These are phyloP conservation scores for Sistotremastrum niveocremeum DNA, from an alignment of 768 basidiomycete species.

Conservation along the genomic window DNA sequence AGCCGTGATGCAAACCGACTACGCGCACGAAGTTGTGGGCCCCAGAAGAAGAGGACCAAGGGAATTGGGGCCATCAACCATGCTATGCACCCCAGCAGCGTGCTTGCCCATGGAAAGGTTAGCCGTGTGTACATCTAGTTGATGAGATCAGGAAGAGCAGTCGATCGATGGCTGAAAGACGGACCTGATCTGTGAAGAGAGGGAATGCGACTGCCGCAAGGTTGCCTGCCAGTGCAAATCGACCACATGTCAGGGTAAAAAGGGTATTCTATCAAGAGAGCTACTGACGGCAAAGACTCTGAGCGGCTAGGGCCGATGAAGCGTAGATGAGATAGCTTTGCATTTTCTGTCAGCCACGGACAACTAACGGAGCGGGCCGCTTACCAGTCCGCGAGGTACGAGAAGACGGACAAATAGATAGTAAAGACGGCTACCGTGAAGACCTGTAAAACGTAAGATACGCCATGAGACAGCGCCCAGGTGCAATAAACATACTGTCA, in stretches of 20 bases:
- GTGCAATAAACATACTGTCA: no score
- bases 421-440: slow-evolving; percentile 38
- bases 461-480: no score
- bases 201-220: slow-evolving; percentile 41
- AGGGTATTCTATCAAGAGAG: no score
- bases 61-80: slow-evolving; percentile 45
- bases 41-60: slow-evolving; percentile 25
- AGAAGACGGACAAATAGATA: slow-evolving; percentile 45
- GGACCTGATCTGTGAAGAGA: slow-evolving; percentile 36
- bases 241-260: background rate
- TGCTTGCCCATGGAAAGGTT: slow-evolving; percentile 47
- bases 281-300: slow-evolving; percentile 41
- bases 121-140: slow-evolving; percentile 37
- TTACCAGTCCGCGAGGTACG: slow-evolving; percentile 53
- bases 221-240: slow-evolving; percentile 25
- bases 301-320: slow-evolving; percentile 55
- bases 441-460: slow-evolving; percentile 20
- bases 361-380: slow-evolving; percentile 6
- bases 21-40: slow-evolving; percentile 18
- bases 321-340: slow-evolving; percentile 45
- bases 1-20: slow-evolving; percentile 12
- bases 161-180: background rate
- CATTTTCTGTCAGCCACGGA: background rate
- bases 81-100: slow-evolving; percentile 40
- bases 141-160: background rate